Base-by-base conservation (phyloP, 2,329 filamentous ascomycete species). In the Monilinia polystroma region DNA sequence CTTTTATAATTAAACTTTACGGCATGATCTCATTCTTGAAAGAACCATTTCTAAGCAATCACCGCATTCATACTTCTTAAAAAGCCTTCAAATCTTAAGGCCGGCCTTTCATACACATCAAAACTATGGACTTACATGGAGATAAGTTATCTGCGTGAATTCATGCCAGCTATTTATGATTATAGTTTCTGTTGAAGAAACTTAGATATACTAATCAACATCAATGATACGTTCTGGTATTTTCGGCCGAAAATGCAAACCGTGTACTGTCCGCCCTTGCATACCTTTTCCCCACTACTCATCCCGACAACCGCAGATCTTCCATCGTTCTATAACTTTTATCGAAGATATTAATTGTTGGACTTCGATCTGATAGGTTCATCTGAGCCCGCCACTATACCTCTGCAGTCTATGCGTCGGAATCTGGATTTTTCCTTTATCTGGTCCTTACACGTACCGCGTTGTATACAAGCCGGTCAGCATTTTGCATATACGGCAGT, bases 41-140 rank as follows among this genome's bases (percentile, higher is more conserved):
- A 51, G 58, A 20, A 38, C 16, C 14, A 60, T 60, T 60, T 12
- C 45, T 51, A 60, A 62, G 47, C 58, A 51, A 38, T 62, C 29
- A 10, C 45, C 45, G 45, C 45, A 51, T 62, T 26, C 32, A 12
- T 35, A 35, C 20, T 49, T 43, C 11, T 11, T 47, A 7, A 3
- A 14, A 20, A 7, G 4, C 57, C n/a, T 41, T 60, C 18, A 23
- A 18, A 51, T 18, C 57, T 51, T 51, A 38, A 60, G 20, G 12
- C 29, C 29, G 45, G n/a, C 10, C n/a, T 8, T 18, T 20, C 45
- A 60, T 51, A 60, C 43, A 23, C 2, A 23, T 2, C 1, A 51
- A 18, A 23, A 1, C n/a, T n/a, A 60, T 26, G 6, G 18, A n/a
- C 14, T 26, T 14, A 26, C 20, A 10, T 7, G 45, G 58, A 38